phyloP scores from a whole-genome alignment of 2,329 filamentous ascomycete species.

The Pseudocercospora macadamiae region DNA sequence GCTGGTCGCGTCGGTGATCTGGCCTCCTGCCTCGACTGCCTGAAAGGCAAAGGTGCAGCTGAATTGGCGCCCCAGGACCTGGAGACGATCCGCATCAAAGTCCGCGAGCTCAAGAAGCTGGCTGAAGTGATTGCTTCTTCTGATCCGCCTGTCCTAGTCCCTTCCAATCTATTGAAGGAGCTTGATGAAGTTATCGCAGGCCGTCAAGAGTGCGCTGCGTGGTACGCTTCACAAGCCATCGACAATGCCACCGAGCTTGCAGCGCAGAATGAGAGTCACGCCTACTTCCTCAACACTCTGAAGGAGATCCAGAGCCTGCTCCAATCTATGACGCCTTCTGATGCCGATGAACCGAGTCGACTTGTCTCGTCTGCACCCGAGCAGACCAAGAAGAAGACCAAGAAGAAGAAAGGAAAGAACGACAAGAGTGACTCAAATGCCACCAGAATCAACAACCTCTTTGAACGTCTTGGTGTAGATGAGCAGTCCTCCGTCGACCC shows the following conservation, averaged over 20 bases:
- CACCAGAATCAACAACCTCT: conserved; percentile 8
- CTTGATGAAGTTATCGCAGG: not conserved
- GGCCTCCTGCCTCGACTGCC: no score
- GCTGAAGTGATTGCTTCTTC: not conserved
- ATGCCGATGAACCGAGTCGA: not conserved
- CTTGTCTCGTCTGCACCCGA: no score
- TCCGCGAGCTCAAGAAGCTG: not conserved
- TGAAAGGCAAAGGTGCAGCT: not conserved
- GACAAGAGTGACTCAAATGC: no score
- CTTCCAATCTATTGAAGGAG: not conserved
- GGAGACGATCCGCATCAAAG: not conserved
- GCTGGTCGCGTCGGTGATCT: no score
- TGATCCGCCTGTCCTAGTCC: not conserved
- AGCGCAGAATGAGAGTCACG: not conserved
- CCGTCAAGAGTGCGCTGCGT: not conserved
- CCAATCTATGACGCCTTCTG: not conserved
- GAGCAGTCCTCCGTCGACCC: no score
- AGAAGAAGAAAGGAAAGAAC: not conserved
- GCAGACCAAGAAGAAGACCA: not conserved
- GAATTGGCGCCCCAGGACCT: not conserved
- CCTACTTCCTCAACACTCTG: conserved; percentile 8
- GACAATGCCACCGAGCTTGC: no score
- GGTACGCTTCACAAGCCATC: no score
- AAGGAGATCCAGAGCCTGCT: not conserved
- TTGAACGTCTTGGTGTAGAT: conserved; percentile 7